Evolutionary conservation across 2,329 filamentous ascomycete genomes (phyloP).

Genomic region (Ceratocystis papillata): DNA sequence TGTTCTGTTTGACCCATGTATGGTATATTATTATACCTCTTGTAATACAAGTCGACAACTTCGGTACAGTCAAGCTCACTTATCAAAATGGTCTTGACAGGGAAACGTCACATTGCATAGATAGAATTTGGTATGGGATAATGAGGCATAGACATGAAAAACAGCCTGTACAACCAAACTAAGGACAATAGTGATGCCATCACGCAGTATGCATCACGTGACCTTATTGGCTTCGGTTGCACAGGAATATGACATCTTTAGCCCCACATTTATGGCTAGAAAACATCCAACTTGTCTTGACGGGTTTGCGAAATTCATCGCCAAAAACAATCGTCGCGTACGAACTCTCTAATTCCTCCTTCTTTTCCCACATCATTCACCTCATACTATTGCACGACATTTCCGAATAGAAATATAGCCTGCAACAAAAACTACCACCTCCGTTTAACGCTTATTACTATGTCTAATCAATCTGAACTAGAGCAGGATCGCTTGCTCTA

Average conservation of each 20-base stretch:
- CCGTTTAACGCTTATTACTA: background rate
- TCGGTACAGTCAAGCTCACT: too few species aligned
- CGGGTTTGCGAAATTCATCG: background rate
- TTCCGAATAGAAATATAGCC: background rate
- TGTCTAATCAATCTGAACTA: slow-evolving; percentile 30
- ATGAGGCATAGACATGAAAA: too few species aligned
- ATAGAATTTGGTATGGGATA: background rate
- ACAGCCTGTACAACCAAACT: background rate
- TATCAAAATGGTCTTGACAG: background rate
- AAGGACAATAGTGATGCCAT: background rate
- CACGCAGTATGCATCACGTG: background rate
- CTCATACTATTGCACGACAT: background rate
- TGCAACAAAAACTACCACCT: background rate
- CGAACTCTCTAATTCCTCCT: background rate
- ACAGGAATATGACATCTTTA: background rate
- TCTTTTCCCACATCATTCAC: background rate
- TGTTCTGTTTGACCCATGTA: too few species aligned
- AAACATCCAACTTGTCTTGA: background rate
- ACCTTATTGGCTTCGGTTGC: background rate
- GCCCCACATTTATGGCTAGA: background rate
- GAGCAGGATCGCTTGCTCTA: slow-evolving; percentile 46
- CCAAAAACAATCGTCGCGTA: background rate
- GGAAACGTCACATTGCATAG: background rate
- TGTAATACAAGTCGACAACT: too few species aligned
- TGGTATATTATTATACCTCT: too few species aligned